A percentile compares a stretch with the other conserved stretches of the same genome.
These are phyloP conservation scores for Cyclaneusma minus DNA, from an alignment of 2,329 filamentous ascomycete genomes.

Conservation along the genomic window DNA sequence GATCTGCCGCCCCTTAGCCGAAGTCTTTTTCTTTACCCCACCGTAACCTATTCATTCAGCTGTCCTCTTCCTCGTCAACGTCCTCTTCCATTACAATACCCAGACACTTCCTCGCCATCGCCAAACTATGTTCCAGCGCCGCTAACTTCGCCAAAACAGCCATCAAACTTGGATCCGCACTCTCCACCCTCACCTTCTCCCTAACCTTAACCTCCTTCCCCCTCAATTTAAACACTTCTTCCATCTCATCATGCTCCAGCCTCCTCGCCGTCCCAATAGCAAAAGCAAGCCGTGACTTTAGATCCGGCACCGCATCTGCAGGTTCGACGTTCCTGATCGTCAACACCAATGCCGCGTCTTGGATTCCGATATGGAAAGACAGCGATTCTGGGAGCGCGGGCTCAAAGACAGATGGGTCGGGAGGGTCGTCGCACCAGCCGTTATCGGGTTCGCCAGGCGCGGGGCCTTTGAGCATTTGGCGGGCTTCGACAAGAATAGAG, in stretches of 20 bases:
- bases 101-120: conserved; percentile 54
- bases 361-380: conserved; percentile 58
- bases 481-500: conserved; percentile 35
- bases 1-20: too few species aligned
- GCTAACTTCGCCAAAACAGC: conserved; percentile 70
- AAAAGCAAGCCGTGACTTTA: conserved; percentile 51
- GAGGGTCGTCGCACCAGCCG: conserved; percentile 18
- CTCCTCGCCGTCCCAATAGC: conserved; percentile 51
- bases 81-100: conserved; percentile 60
- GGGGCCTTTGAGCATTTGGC: conserved; percentile 39
- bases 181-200: conserved; percentile 79
- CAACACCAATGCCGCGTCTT: conserved; percentile 55
- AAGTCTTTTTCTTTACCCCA: too few species aligned
- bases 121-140: conserved; percentile 59
- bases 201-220: conserved; percentile 66
- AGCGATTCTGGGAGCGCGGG: conserved; percentile 49
- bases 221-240: conserved; percentile 51
- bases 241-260: conserved; percentile 65
- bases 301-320: conserved; percentile 41
- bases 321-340: conserved; percentile 56
- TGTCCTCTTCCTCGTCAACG: conserved; percentile 14
- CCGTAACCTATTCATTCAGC: too few species aligned
- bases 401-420: conserved; percentile 32
- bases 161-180: conserved; percentile 71
- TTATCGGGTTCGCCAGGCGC: conserved; percentile 13